Percentiles rank a stretch among this genome's conserved stretches.
These are phyloP conservation scores for Xylaria sp. DNA, from an alignment of 495 filamentous ascomycete genomes.

Conservation along the genomic window DNA sequence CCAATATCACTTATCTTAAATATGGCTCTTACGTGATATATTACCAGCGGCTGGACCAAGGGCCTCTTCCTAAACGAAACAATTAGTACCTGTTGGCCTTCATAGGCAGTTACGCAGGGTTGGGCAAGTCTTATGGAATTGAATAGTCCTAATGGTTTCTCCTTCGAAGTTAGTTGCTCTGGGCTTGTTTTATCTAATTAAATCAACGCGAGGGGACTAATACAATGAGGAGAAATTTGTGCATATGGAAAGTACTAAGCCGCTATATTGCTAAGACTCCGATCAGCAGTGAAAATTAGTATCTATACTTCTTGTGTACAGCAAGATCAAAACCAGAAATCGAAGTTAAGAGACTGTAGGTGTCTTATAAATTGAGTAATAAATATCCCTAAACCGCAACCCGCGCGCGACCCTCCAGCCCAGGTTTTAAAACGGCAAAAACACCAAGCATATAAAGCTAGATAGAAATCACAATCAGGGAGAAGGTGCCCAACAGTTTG, in stretches of 20 bases:
- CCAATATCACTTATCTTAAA: not conserved
- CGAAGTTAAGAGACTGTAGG: no score
- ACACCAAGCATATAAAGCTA: no score
- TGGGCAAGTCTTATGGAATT: not conserved
- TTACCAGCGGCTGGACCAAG: not conserved
- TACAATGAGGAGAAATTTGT: no score
- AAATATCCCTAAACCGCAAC: no score
- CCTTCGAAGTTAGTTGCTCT: not conserved
- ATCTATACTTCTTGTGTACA: no score
- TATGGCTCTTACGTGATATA: not conserved
- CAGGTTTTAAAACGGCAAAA: no score
- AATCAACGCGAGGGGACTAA: not conserved
- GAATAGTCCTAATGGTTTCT: not conserved
- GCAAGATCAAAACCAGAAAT: no score
- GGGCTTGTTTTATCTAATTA: not conserved
- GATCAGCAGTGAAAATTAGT: not conserved
- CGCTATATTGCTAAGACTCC: not conserved
- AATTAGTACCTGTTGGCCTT: not conserved
- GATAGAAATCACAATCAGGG: no score
- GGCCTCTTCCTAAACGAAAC: not conserved
- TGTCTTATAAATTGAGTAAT: no score
- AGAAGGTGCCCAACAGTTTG: no score
- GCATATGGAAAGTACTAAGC: not conserved
- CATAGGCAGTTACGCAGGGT: not conserved
- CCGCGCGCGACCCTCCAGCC: no score